Percentiles rank a stretch among this genome's conserved stretches.
Evolutionary conservation across 108 stramenopile genomes (phyloP).

Genomic region (Skeletonema marinoi): DNA sequence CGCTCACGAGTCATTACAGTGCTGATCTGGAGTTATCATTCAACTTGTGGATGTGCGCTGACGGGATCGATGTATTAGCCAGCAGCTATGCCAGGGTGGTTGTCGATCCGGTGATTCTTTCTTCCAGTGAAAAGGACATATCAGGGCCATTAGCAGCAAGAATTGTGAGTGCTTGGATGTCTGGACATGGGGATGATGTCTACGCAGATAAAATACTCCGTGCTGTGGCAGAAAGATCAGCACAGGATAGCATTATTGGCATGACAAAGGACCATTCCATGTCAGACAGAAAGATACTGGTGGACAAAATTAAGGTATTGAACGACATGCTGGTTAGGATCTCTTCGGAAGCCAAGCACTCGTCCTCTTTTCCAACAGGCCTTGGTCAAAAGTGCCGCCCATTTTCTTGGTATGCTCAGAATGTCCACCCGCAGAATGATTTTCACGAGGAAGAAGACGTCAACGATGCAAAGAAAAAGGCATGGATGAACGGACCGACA

Average conservation of each 20-base stretch:
- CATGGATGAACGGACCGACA: neutral
- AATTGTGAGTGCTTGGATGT: slow-evolving; percentile 77
- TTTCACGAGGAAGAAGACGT: slow-evolving; percentile 31
- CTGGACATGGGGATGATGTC: slow-evolving; percentile 52
- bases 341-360: slow-evolving; percentile 48
- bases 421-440: slow-evolving; percentile 50
- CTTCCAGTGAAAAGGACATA: slow-evolving; percentile 15
- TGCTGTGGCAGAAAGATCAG: slow-evolving; percentile 34
- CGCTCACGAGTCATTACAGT: slow-evolving; percentile 51
- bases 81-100: slow-evolving; percentile 33
- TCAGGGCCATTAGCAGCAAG: slow-evolving; percentile 49
- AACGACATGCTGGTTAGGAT: slow-evolving; percentile 45
- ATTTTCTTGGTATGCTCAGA: slow-evolving; percentile 72
- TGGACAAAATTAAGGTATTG: slow-evolving; percentile 25
- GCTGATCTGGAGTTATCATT: slow-evolving; percentile 79
- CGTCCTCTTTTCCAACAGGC: slow-evolving; percentile 47
- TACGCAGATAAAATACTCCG: slow-evolving; percentile 47
- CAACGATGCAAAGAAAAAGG: slow-evolving; percentile 21
- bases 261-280: slow-evolving; percentile 10
- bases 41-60: slow-evolving; percentile 88
- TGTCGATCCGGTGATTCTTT: slow-evolving; percentile 27
- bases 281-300: slow-evolving; percentile 14
- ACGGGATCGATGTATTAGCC: slow-evolving; percentile 78
- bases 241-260: slow-evolving; percentile 29
- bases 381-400: slow-evolving; percentile 68